phyloP scores from a whole-genome alignment of 177 flowering plant species.

The Tripterygium wilfordii region DNA sequence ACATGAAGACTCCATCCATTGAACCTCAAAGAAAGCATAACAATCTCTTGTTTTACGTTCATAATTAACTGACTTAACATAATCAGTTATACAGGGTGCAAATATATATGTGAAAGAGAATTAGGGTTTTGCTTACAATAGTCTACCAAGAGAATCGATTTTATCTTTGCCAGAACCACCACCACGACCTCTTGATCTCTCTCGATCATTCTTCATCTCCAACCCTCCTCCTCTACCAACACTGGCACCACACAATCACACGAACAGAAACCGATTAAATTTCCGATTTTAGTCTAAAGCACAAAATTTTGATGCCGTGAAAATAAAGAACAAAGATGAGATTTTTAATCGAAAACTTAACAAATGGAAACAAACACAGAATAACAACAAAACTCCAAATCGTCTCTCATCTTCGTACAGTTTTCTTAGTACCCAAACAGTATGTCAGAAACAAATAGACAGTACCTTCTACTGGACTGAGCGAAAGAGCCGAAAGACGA shows the following conservation, averaged over 20 bases:
- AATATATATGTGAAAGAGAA: no score
- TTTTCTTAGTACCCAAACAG: no score
- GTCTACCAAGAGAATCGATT: conserved; percentile 84
- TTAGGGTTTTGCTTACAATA: conserved; percentile 48
- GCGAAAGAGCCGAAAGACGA: conserved; percentile 24
- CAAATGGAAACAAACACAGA: no score
- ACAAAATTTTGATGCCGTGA: no score
- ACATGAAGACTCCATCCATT: no score
- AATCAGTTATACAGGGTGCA: neutral
- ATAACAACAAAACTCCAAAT: no score
- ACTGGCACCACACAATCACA: conserved; percentile 9
- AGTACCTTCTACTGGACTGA: conserved; percentile 27
- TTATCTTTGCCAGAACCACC: conserved; percentile 36
- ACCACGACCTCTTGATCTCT: conserved; percentile 39
- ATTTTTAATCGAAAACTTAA: no score
- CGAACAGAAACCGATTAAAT: neutral
- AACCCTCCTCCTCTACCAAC: conserved; percentile 37
- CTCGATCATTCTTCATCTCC: conserved; percentile 30
- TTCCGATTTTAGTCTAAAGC: neutral
- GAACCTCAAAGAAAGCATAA: no score
- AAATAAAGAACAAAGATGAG: no score
- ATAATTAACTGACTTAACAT: neutral
- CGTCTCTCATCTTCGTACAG: no score
- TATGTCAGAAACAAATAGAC: no score
- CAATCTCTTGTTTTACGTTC: no score